Evolutionary conservation across 805 yeast genomes (phyloP).

Genomic region (Metschnikowia aberdeeniae): DNA sequence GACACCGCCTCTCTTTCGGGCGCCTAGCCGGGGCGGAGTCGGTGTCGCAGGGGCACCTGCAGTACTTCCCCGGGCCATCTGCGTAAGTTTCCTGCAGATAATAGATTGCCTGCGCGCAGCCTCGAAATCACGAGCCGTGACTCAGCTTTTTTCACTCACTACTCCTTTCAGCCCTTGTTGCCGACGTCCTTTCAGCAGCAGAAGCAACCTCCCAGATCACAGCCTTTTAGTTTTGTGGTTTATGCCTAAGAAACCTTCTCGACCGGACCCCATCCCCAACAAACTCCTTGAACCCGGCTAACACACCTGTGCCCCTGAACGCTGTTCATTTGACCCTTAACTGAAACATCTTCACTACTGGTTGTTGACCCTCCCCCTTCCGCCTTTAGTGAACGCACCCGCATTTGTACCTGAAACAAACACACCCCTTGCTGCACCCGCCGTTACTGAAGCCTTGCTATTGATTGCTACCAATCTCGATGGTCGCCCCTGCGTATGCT

Average conservation of each 20-base stretch:
- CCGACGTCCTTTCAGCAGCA: background rate
- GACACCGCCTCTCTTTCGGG: too few relatives aligned
- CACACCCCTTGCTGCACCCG: background rate
- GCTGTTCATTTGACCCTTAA: slow-evolving; percentile 4
- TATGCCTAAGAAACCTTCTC: slow-evolving; percentile 46
- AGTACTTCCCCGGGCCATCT: too few relatives aligned
- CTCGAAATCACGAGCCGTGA: background rate
- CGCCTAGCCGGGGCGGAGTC: too few relatives aligned
- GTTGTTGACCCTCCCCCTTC: slow-evolving; percentile 37
- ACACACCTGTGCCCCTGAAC: slow-evolving; percentile 19
- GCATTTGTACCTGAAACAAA: background rate
- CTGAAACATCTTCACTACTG: slow-evolving; percentile 24
- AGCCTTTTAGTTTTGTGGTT: slow-evolving; percentile 16
- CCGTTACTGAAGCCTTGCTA: background rate
- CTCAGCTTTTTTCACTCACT: slow-evolving; percentile 3
- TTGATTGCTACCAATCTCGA: slow-evolving; percentile 7
- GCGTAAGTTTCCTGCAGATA: background rate
- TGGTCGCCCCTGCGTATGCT: slow-evolving; percentile 42
- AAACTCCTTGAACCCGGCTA: slow-evolving; percentile 43
- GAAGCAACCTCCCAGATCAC: background rate
- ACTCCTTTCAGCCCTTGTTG: background rate
- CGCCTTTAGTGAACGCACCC: slow-evolving; percentile 20
- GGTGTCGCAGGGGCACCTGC: background rate
- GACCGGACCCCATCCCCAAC: slow-evolving; percentile 29
- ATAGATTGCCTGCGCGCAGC: slow-evolving; percentile 1